A percentile compares a stretch with the other conserved stretches of the same genome.
These are phyloP conservation scores for Dionaea muscipula DNA, from an alignment of 179 eudicot species.

Conservation along the genomic window DNA sequence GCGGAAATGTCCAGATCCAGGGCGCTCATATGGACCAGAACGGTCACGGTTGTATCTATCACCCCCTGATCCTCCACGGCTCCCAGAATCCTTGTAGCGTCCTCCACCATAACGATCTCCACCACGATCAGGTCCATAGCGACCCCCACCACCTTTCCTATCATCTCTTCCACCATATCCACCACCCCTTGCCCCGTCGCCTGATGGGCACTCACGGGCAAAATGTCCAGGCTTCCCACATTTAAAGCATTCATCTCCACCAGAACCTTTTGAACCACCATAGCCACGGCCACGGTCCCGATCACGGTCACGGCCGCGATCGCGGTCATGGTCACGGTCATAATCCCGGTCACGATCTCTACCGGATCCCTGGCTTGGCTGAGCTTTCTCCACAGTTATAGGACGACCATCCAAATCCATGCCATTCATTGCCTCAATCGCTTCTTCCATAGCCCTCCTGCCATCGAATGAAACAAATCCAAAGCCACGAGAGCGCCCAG, in stretches of 20 bases:
- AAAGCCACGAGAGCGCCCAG: slow-evolving; percentile 95
- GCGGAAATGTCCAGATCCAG: slow-evolving; percentile 28
- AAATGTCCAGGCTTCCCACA: slow-evolving; percentile 98
- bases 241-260: slow-evolving; percentile 73
- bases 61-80: slow-evolving; percentile 58
- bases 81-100: slow-evolving; percentile 51
- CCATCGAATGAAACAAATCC: slow-evolving; percentile 92
- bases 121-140: slow-evolving; percentile 38
- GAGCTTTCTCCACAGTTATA: slow-evolving; percentile 94
- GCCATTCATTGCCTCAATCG: slow-evolving; percentile 85
- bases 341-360: slow-evolving; percentile 52
- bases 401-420: slow-evolving; percentile 82
- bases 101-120: slow-evolving; percentile 58
- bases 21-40: slow-evolving; percentile 91
- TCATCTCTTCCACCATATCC: slow-evolving; percentile 66
- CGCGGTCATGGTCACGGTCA: slow-evolving; percentile 29
- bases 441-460: slow-evolving; percentile 83
- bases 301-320: slow-evolving; percentile 38
- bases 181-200: slow-evolving; percentile 56
- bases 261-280: slow-evolving; percentile 53
- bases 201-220: slow-evolving; percentile 91
- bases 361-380: slow-evolving; percentile 49
- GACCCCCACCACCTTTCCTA: slow-evolving; percentile 26
- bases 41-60: slow-evolving; percentile 77
- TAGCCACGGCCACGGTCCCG: slow-evolving; percentile 43